Base-by-base conservation (phyloP, 179 eudicot genomes). In the Beta corolliflora region DNA sequence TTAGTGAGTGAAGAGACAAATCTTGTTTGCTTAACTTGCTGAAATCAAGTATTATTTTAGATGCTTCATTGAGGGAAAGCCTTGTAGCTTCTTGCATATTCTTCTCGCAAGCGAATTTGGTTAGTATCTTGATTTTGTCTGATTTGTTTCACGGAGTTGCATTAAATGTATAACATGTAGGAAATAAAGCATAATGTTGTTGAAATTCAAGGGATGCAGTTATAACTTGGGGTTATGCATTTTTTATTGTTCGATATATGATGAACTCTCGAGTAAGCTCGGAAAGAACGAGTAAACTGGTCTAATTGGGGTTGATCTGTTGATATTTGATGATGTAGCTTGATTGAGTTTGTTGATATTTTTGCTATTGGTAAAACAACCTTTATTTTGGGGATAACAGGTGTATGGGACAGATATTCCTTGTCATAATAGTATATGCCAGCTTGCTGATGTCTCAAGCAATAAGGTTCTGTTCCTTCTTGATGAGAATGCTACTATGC, bases 101-200 rank as follows among this genome's bases (percentile, higher is more conserved):
- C 76, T 79, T n/a, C n/a, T 95, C 89, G 98, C 54, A 95, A 87
- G 76, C 89, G n/a, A 85, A 80, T 83, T 86, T 84, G 95, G 98
- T 95, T 77, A 71, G 94, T 91, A 77, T 74, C 76, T 73, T 76
- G 16, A 69, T 77, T 70, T 16, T n/a, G 14, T 73, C 64, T 53
- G 23, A 29, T 59, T 55, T 19, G 9, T 31, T 56, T 54, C 12
- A n/a, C 15, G 2, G 31, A 45, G 12, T 69, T 60, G 18, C 4
- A 18, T 72, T 44, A 3, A 14, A 25, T 44, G 65, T 58, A n/a
- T 55, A n/a, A 5, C 21, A 58, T 74, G 45, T 74, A 16, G 77
- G 10, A 50, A 44, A 36, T 31, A n/a, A n/a, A n/a, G n/a, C n/a
- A n/a, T n/a, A n/a, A n/a, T n/a, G n/a, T n/a, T n/a, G n/a, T n/a